Conservation (phyloP, 345 rosid genomes). For the Murraya koenigii region DNA sequence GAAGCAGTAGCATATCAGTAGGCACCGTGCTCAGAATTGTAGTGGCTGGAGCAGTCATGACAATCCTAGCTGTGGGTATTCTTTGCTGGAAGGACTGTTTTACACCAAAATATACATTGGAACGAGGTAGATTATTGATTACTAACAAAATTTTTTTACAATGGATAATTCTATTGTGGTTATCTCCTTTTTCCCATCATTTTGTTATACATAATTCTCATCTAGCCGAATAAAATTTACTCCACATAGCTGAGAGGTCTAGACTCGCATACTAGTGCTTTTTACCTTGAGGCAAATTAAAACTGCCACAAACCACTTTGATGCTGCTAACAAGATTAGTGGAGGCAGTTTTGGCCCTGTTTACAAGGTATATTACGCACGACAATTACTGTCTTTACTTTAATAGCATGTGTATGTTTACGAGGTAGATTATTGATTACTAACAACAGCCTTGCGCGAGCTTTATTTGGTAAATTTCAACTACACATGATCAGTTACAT, state of each 20-base stretch:
- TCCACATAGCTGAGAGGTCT: slow-evolving; percentile 21
- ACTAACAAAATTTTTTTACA: neutral
- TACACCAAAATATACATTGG: slow-evolving; percentile 29
- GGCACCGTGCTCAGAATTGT: slow-evolving; percentile 23
- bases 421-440: too few species aligned
- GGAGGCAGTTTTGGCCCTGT: slow-evolving; percentile 41
- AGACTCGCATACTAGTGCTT: slow-evolving; percentile 26
- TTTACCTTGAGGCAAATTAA: slow-evolving; percentile 22
- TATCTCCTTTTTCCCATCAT: neutral
- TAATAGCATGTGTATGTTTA: too few species aligned
- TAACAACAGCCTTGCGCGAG: slow-evolving; percentile 62
- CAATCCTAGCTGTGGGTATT: slow-evolving; percentile 35
- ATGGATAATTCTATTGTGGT: neutral
- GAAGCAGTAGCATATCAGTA: slow-evolving; percentile 1
- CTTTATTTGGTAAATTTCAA: slow-evolving; percentile 49
- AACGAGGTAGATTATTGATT: slow-evolving; percentile 21
- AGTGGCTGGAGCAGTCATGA: slow-evolving; percentile 20
- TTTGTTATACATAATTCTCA: neutral
- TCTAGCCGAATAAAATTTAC: neutral
- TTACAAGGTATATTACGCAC: slow-evolving; percentile 19
- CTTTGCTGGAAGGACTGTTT: slow-evolving; percentile 53
- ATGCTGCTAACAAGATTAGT: slow-evolving; percentile 28
- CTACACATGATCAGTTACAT: neutral
- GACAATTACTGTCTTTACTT: neutral
- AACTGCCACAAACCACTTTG: slow-evolving; percentile 33